Conservation (phyloP, 306 rosid genomes). For the Castanea crenata region DNA sequence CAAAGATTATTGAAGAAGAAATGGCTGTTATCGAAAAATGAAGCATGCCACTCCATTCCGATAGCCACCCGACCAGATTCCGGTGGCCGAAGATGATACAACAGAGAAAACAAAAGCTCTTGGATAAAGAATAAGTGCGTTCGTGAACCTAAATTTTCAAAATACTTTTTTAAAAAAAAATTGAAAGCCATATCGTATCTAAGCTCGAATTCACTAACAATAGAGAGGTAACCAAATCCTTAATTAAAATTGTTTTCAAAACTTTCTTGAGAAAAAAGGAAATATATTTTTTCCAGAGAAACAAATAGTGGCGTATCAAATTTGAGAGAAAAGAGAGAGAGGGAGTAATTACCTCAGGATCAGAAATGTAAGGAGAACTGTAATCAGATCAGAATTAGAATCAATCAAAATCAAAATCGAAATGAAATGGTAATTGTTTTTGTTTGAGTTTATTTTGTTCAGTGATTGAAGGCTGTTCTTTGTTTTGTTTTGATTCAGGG, state of each 20-base stretch:
- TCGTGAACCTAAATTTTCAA: too few species aligned
- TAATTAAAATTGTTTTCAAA: not conserved
- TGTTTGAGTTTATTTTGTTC: too few species aligned
- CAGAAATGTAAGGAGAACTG: too few species aligned
- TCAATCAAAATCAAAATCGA: conserved; percentile 38
- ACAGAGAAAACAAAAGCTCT: not conserved
- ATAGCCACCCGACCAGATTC: not conserved
- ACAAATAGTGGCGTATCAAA: not conserved
- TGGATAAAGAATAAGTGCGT: too few species aligned
- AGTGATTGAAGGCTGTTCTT: too few species aligned
- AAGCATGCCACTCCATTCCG: not conserved
- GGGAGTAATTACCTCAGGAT: conserved; percentile 11
- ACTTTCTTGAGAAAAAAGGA: not conserved
- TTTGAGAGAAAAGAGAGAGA: not conserved
- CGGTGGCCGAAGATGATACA: not conserved
- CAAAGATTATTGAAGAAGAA: too few species aligned
- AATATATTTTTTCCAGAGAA: not conserved
- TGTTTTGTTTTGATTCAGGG: too few species aligned
- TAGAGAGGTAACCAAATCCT: not conserved
- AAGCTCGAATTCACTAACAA: not conserved
- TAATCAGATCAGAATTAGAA: conserved; percentile 14
- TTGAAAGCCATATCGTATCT: too few species aligned
- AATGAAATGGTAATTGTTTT: conserved; percentile 11
- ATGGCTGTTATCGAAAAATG: too few species aligned
- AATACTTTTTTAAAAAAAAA: too few species aligned